Base-by-base conservation (phyloP, 2,329 filamentous ascomycete genomes). In the Aureobasidium zeae region DNA sequence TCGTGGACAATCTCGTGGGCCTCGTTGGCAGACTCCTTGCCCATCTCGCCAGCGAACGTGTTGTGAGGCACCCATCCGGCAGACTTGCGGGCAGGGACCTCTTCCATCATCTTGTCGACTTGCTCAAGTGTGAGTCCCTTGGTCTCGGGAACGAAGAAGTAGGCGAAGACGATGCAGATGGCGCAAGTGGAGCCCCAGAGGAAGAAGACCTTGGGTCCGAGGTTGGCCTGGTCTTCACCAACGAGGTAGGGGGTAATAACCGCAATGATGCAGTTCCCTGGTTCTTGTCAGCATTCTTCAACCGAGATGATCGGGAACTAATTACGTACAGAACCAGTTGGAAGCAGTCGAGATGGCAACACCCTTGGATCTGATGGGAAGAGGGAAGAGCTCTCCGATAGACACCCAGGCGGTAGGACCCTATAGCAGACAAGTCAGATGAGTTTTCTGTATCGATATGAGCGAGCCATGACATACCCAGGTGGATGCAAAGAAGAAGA, bases 301-400 rank as follows among this genome's bases (percentile, higher is more conserved):
- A 10, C 1, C 15, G 21, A 24, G 13, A 3, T 2, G 13, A 24
- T 8, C 8, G 13, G 3, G n/a, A n/a, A 53, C 77, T 77, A 60
- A 74, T 63, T 58, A 86, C 70, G 89, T 89, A 84, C 85, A 91
- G 52, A 89, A 74, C 86, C 86, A 91, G 73, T 94, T 94, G 57
- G 80, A 86, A 45, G 86, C 85, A 2, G 87, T 94, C 20, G 85
- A 87, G 29, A 94, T 73, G 53, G 77, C 86, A 47, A 94, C 86
- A 41, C 68, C 68, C 57, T 70, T 69, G 16, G 64, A 63, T 29
- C 68, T 62, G 8, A 68, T 67, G 44, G 68, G 68, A 33, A 94
- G 76, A 46, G 86, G 85, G 76, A 83, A 94, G 64, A 91, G 83
- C 70, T 94, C 87, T 60, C 86, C 86, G 57, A 91, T 87, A 13